phyloP scores from a whole-genome alignment of 441 rosid species.

The Corymbia citriodora region DNA sequence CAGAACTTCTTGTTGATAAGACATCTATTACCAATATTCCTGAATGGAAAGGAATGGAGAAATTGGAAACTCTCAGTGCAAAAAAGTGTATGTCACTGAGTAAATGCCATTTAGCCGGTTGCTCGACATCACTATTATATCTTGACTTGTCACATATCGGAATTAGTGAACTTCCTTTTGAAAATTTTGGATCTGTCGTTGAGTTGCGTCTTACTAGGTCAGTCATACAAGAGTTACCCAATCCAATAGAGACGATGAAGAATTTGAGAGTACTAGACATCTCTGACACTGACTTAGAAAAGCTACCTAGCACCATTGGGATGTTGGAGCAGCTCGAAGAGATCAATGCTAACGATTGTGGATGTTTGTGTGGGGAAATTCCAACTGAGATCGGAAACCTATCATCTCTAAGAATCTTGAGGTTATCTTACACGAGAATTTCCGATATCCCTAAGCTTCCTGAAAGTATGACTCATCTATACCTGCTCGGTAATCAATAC shows the following conservation, averaged over 20 bases:
- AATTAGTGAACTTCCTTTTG: neutral
- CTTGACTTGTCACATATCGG: no score
- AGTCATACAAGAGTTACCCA: neutral
- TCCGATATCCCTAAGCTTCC: no score
- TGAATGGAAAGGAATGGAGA: neutral
- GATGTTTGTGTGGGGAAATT: accelerated
- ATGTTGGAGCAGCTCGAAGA: neutral
- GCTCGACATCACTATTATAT: neutral
- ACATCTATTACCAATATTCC: neutral
- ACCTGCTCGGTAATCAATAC: no score
- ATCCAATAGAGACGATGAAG: neutral
- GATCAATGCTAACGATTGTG: accelerated
- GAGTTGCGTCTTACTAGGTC: accelerated
- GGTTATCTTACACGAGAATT: no score
- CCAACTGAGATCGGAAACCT: no score
- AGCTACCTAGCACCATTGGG: neutral
- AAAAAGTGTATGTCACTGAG: neutral
- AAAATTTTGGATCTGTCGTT: no score
- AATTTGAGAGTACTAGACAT: neutral
- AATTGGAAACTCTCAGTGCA: neutral
- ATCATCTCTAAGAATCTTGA: no score
- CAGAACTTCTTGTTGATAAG: accelerated
- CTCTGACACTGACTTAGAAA: accelerated
- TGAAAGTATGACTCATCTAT: no score
- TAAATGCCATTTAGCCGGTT: neutral